These are phyloP conservation scores for Prunus yedoensis DNA, from an alignment of 331 rosid genomes.

Conservation along the genomic window DNA sequence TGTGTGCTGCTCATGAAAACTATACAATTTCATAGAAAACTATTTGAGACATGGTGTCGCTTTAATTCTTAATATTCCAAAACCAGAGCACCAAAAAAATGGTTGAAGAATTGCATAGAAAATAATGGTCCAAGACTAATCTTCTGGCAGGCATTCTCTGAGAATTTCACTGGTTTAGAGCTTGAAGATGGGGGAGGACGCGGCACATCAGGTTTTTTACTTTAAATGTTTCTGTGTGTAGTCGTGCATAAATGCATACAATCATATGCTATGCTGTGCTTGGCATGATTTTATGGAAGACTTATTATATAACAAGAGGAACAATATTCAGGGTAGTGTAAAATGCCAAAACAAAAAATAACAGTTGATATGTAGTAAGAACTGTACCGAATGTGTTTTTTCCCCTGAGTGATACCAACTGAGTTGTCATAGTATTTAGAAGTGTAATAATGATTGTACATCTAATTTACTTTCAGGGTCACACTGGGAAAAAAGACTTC, in stretches of 20 bases:
- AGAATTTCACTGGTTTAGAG: slow-evolving; percentile 91
- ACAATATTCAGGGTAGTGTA: neutral
- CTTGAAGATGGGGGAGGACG: slow-evolving; percentile 99
- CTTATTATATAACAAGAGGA: neutral
- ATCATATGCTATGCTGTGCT: neutral
- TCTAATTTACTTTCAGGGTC: slow-evolving; percentile 55
- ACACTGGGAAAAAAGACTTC: slow-evolving; percentile 97
- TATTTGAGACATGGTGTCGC: neutral
- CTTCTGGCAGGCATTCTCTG: slow-evolving; percentile 76
- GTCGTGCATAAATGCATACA: no score
- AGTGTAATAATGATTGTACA: neutral
- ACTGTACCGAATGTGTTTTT: neutral
- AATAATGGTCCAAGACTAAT: neutral
- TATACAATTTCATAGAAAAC: neutral
- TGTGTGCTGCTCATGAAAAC: neutral
- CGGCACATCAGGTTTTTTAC: slow-evolving; percentile 80
- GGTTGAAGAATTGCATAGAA: neutral
- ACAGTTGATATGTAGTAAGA: neutral
- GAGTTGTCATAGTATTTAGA: neutral
- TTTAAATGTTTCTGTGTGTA: neutral
- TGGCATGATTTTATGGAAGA: neutral
- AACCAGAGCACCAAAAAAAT: neutral
- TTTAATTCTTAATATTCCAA: neutral
- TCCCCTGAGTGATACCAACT: neutral
- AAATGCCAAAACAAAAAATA: neutral